Base-by-base conservation (phyloP, 805 yeast genomes). In the Saturnispora saitoi region DNA sequence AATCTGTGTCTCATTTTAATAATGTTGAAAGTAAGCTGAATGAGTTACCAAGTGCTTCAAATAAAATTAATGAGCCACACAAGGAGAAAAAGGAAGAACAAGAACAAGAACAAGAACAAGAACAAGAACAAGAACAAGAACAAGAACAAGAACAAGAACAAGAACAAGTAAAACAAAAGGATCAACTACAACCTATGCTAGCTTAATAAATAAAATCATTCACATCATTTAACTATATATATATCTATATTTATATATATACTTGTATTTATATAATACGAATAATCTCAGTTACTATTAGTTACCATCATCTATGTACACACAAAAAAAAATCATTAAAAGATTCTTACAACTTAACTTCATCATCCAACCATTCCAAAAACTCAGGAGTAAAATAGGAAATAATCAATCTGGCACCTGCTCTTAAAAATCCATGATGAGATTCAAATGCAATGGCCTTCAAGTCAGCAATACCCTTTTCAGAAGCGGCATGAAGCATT, bases 401-500 rank as follows among this genome's bases (percentile, higher is more conserved):
- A 57, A 93, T 89, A 51, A 93, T 80, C 58, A 93, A 69, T 60
- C 89, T 80, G 14, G 98, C 98, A 51, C 99, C 99, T 0, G 99
- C 99, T 66, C 99, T 79, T 52, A 91, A 73, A 60, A 86, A 83
- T 1, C 99, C 97, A 53, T 86, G 75, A 58, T 93, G 96, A 43
- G 93, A 71, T 70, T 93, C 99, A 59, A 85, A 86, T 0, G 89
- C 78, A 74, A 80, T 67, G 50, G 80, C 67, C 67, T 86, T 83
- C 66, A 93, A 75, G 65, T 91, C 97, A 52, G 83, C 86, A 51
- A 90, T 76, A 34, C 95, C 95, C 73, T 89, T 89, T 60, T 89
- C 97, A 29, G 97, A 97, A 47, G 96, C 98, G 7, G 99, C 99
- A 62, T 90, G 95, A 54, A 93, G 68, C 99, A 93, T 93, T 30